Evolutionary conservation across 169 alveolate genomes (phyloP).

Genomic region (Perkinsus chesapeaki): DNA sequence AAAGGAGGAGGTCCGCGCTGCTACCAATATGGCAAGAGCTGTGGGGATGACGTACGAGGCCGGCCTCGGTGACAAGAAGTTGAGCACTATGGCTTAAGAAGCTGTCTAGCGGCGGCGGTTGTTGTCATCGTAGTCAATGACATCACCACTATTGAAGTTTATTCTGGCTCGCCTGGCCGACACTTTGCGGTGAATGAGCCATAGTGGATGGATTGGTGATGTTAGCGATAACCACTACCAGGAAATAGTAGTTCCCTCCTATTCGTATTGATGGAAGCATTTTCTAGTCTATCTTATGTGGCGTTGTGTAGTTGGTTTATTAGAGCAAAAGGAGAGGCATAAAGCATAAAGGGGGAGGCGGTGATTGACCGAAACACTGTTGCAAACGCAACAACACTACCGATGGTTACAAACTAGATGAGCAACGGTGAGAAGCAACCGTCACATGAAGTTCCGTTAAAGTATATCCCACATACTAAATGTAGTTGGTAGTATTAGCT

Average conservation of each 20-base stretch:
- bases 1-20: background rate
- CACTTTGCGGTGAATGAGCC: background rate
- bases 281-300: background rate
- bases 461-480: no score
- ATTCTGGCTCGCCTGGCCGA: background rate
- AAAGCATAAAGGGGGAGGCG: no score
- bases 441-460: no score
- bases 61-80: background rate
- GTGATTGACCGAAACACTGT: no score
- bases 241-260: background rate
- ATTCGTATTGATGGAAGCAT: background rate
- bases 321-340: background rate
- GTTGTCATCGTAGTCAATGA: background rate
- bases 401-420: no score
- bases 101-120: no score
- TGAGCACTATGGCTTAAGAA: background rate
- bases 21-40: background rate
- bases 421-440: no score
- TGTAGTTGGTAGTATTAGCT: no score
- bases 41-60: background rate
- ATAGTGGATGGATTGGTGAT: background rate
- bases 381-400: no score
- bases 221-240: background rate
- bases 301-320: background rate
- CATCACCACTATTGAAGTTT: background rate